Base-by-base conservation (phyloP, 768 basidiomycete genomes). In the Solioccasus polychromus region DNA sequence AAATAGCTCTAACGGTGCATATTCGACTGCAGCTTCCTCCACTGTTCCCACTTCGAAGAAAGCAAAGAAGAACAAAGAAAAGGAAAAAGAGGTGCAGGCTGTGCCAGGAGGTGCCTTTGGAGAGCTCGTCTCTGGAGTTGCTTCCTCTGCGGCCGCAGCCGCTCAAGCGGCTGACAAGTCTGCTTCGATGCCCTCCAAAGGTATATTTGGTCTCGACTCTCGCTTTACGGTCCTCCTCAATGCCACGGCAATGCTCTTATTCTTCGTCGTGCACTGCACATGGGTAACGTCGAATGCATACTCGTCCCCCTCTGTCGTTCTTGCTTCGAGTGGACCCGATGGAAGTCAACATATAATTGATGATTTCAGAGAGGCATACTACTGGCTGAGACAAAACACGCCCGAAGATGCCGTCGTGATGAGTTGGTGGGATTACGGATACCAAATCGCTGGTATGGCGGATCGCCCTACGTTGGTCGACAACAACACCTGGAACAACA, bases 381-480 rank as follows among this genome's bases (percentile, higher is more conserved):
- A 98, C 62, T 99, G 96, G 96, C 68, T 99, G 38, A 77, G 96
- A 42, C 88, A 94, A 70, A 99, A 98, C 70, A 99, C 96, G 3
- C 77, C 86, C 5, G 74, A 92, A 66, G 85, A 90, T 49, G 83
- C 92, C 5, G 94, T 98, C 25, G 85, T 98, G 20, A 94, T 95
- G 92, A 91, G 88, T 50, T 99, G 96, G 96, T 98, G 96, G 96
- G 96, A 98, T 71, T 99, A 98, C 55, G 96, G 95, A 23, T 98
- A 99, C 64, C 95, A 98, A 68, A 97, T 98, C 60, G 96, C 96
- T 31, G 96, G 96, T 31, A 96, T 98, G 90, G 94, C 96, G 19
- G 93, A 98, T 70, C 74, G 95, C 35, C 85, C 92, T 12, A 98
- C 95, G 1, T 70, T 98, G 54, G 95, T 98, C 17, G 95, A 99